Evolutionary conservation across 306 rosid genomes (phyloP), one percentile per base, ranked within the genome.

Genomic region (Quercus cerris): DNA sequence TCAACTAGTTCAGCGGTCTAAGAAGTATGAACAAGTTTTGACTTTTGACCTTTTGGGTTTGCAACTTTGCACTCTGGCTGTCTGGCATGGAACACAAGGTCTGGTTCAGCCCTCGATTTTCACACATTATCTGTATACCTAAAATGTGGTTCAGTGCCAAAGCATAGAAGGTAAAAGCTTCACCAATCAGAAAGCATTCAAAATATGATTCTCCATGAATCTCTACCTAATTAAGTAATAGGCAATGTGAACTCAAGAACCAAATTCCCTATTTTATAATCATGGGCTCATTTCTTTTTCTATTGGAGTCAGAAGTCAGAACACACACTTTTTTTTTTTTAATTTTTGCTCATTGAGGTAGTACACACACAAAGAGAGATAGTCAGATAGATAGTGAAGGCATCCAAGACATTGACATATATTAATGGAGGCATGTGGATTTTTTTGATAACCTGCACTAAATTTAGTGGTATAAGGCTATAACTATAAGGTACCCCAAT

Each of bases 131-230:
- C 71, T 83, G 54, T 77, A 51, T 28, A 78, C 75, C 81, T 73
- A 76, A 28, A 52, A 81, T 74, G 83, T 84, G 85, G 85, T 82
- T 81, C 90, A 71, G 59, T 82, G 82, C 76, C 71, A 71, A 28
- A 80, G 38, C 64, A 73, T 61, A 57, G 55, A 75, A 44, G 25
- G 75, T 77, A 46, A 41, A 41, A 55, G 27, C 25, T 75, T 81
- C 27, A 80, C 64, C 72, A 66, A 19, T 28, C 56, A 71, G 62
- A 70, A 38, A 73, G 57, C 64, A 49, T 55, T 46, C 31, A 51
- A 23, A 30, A 77, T 56, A 80, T 68, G 78, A 70, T 69, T 75
- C 76, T 71, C 23, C 25, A 25, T 18, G 25, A 49, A 58, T 66
- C 75, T 33, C 18, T 63, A 5, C 63, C 31, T 33, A 30, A 55